These are phyloP conservation scores for Aquilaria agallochum DNA, from an alignment of 441 rosid species.

Conservation along the genomic window DNA sequence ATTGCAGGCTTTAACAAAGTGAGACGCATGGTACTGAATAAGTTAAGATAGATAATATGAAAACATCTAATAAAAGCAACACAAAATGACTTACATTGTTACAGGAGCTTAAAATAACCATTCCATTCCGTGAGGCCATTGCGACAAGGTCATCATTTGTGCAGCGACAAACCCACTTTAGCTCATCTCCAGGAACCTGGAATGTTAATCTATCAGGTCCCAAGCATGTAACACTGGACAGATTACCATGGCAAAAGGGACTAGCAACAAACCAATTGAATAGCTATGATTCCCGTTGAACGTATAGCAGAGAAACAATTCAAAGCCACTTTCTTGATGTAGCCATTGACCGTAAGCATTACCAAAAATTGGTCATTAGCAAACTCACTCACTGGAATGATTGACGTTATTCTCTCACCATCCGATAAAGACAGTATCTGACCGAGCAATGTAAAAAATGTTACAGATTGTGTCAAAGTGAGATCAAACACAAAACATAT, in stretches of 20 bases:
- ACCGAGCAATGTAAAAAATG: conserved; percentile 18
- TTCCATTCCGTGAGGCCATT: conserved; percentile 96
- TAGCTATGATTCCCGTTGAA: conserved; percentile 95
- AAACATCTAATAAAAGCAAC: neutral
- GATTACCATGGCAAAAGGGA: conserved; percentile 6
- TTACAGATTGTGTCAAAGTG: no score
- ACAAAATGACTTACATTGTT: conserved; percentile 49
- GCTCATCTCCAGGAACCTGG: conserved; percentile 92
- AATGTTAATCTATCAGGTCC: conserved; percentile 17
- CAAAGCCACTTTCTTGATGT: conserved; percentile 91
- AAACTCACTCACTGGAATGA: conserved; percentile 89
- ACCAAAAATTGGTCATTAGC: conserved; percentile 74
- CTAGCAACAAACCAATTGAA: conserved; percentile 70
- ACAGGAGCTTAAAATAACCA: conserved; percentile 82
- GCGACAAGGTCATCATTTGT: conserved; percentile 89
- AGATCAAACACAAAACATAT: no score
- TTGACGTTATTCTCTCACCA: conserved; percentile 94
- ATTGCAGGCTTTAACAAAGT: no score
- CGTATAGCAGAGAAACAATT: conserved; percentile 83
- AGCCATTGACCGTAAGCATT: conserved; percentile 95
- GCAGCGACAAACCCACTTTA: conserved; percentile 97
- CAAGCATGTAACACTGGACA: neutral
- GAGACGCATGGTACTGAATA: no score
- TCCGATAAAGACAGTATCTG: conserved; percentile 86
- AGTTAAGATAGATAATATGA: neutral